A percentile compares a stretch with the other conserved stretches of the same genome.
These are phyloP conservation scores for Emericellopsis terricola DNA, from an alignment of 495 filamentous ascomycete species.

Conservation along the genomic window DNA sequence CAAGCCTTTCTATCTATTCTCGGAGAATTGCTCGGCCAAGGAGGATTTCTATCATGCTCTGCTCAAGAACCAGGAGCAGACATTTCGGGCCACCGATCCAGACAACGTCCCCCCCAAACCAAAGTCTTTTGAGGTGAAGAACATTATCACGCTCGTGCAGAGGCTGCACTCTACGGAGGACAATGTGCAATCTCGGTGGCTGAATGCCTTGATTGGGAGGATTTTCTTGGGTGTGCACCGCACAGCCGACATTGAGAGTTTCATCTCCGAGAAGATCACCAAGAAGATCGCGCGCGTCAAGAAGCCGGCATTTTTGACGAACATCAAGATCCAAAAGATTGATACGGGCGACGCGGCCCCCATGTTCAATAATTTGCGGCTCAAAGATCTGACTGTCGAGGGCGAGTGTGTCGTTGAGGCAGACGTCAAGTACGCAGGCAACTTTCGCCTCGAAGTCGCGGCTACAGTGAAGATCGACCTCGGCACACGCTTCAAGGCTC, in stretches of 20 bases:
- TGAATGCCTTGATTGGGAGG: constrained; percentile 79
- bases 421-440: constrained; percentile 75
- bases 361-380: constrained; percentile 69
- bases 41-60: constrained; percentile 96
- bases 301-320: constrained; percentile 74
- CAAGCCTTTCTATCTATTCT: constrained; percentile 85
- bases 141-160: constrained; percentile 77
- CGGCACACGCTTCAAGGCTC: constrained; percentile 68
- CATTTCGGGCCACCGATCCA: constrained; percentile 31
- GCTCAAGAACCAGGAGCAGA: constrained; percentile 63
- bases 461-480: constrained; percentile 83
- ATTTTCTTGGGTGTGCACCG: constrained; percentile 77
- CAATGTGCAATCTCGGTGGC: constrained; percentile 79
- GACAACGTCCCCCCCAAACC: constrained; percentile 39
- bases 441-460: constrained; percentile 74
- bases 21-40: constrained; percentile 84
- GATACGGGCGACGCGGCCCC: constrained; percentile 78
- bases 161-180: constrained; percentile 83
- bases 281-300: constrained; percentile 94
- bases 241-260: constrained; percentile 61
- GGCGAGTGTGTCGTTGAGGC: constrained; percentile 74
- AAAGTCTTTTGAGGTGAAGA: constrained; percentile 61
- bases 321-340: constrained; percentile 61
- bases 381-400: constrained; percentile 81
- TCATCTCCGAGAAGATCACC: constrained; percentile 68